Base-by-base conservation (phyloP, 495 filamentous ascomycete species). In the Cercophora scortea region DNA sequence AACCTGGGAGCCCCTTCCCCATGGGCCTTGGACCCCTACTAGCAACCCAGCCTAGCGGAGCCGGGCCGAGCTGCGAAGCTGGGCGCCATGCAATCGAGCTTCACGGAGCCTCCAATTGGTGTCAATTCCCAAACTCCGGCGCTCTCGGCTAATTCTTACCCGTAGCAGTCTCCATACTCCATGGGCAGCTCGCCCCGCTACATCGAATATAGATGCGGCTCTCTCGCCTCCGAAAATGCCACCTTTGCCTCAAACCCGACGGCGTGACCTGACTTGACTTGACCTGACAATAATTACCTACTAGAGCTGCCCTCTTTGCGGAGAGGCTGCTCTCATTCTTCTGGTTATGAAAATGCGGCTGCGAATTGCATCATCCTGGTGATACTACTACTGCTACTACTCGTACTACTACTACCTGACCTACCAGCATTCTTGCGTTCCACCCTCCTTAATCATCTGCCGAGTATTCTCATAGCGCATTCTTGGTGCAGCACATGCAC, bases 171-270 rank as follows among this genome's bases (percentile, higher is more conserved):
- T 5, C 25, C 11, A 15, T 8, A 8, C 45, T n/a, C 13, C 11
- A 32, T 13, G n/a, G 15, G 25, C 45, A 15, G 18, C 43, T 12
- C 32, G 25, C 6, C 45, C 55, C 59, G 45, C 62, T 67, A 65
- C 52, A 51, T 61, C 62, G 32, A 18, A 65, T 59, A 42, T 47
- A 56, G 64, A 52, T 58, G 57, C 64, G 64, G 64, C 60, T 67
- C 53, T 46, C 53, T 45, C 25, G 19, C 51, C 47, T 67, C 64
- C 64, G 64, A 67, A 57, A 55, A 65, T 65, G 64, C 60, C 64
- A 67, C 64, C 60, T 65, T 59, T 52, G 19, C 18, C 46, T 48
- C 35, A 16, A 16, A 40, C 4, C 42, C 52, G 41, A 39, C n/a
- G 55, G n/a, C n/a, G n/a, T n/a, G n/a, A 55, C 39, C 42, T 38